Base-by-base conservation (phyloP, 768 basidiomycete genomes). In the Omphalotus guepiniiformis region DNA sequence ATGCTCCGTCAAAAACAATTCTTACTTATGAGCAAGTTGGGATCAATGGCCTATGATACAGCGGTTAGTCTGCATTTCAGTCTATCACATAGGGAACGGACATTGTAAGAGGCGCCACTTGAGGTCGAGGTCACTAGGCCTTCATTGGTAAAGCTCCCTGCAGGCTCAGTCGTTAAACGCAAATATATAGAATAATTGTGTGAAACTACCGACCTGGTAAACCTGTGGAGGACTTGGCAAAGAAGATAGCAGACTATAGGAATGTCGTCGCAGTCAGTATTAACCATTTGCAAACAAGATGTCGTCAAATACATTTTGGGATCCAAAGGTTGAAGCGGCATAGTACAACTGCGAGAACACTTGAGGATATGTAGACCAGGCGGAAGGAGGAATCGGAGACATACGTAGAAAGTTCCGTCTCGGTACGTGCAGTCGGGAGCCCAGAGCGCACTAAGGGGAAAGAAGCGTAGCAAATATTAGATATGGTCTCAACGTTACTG, bases 241-340 rank as follows among this genome's bases (percentile, higher is more conserved):
- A 66, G 61, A 79, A 80, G 19, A 81, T 76, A 3, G 71, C 79
- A 13, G 71, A 75, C 70, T 78, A 42, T 19, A 12, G 21, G 26
- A 16, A 22, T 29, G n/a, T 5, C 21, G 25, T n/a, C n/a, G n/a
- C n/a, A 28, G 29, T 27, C n/a, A 39, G n/a, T 8, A 11, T 18
- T 29, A 48, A 41, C 15, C 21, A 21, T 4, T 5, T 15, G 34
- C 23, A 18, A 9, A 41, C 36, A 26, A 18, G 30, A 38, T 36
- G 39, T 25, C 5, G n/a, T n/a, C 21, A 37, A 54, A 32, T 54
- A 71, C 72, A 7, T 74, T 74, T 55, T 76, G 72, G 0, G 74
- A 76, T 15, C 78, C 78, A 54, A 79, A 79, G 40, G 67, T 72
- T 1, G 77, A 78, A 1, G 78, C 78, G 1, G 77, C 60, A 54